These are phyloP conservation scores for Hypomyces rosellus DNA, from an alignment of 2,329 filamentous ascomycete species.

Conservation along the genomic window DNA sequence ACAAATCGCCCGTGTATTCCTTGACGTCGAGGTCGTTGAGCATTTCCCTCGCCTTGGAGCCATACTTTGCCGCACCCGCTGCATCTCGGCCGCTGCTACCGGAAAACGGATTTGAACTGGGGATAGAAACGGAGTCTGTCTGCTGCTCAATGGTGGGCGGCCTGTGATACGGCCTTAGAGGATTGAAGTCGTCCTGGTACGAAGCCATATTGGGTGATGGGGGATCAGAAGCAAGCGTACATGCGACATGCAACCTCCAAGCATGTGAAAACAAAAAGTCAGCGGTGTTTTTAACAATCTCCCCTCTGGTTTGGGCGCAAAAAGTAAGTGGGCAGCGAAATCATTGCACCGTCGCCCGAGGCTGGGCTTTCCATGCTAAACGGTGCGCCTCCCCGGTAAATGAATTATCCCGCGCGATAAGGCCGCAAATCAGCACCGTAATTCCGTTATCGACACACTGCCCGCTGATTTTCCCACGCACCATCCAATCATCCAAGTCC, in stretches of 20 bases:
- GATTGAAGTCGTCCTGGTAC: conserved; percentile 48
- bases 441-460: conserved; percentile 21
- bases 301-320: no score
- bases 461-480: conserved; percentile 20
- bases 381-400: conserved; percentile 21
- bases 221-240: conserved; percentile 13
- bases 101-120: conserved; percentile 40
- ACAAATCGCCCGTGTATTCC: conserved; percentile 72
- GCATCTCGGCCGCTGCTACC: conserved; percentile 36
- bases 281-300: no score
- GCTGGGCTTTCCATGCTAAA: conserved; percentile 10
- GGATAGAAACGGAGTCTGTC: conserved; percentile 30
- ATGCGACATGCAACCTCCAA: conserved; percentile 20
- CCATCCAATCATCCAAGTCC: not conserved
- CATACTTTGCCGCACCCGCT: conserved; percentile 26
- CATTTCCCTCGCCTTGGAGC: conserved; percentile 68
- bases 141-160: conserved; percentile 50
- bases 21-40: conserved; percentile 89
- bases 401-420: conserved; percentile 30
- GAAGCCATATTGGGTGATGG: conserved; percentile 35
- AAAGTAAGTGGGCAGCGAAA: not conserved
- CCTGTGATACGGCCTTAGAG: conserved; percentile 65
- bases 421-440: not conserved
- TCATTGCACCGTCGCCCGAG: no score
- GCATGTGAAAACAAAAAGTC: conserved; percentile 4